phyloP scores from a whole-genome alignment of 2,329 filamentous ascomycete genomes.

The Trichoderma harzianum region DNA sequence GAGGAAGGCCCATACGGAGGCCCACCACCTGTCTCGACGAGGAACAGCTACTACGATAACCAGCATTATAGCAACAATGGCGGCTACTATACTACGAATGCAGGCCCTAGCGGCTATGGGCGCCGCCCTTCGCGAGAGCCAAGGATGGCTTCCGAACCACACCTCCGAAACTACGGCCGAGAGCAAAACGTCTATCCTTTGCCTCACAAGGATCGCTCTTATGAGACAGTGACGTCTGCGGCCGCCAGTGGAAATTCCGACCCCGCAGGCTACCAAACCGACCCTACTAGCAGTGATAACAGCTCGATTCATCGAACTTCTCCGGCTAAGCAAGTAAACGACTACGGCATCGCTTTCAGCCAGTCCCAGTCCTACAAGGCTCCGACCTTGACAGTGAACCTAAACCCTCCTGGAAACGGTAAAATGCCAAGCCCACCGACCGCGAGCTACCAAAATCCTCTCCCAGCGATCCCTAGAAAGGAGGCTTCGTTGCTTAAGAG shows the following conservation, averaged over 20 bases:
- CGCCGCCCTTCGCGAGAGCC: slow-evolving; percentile 26
- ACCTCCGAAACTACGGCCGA: slow-evolving; percentile 38
- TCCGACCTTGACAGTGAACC: slow-evolving; percentile 36
- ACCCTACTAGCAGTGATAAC: slow-evolving; percentile 84
- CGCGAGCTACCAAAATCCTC: slow-evolving; percentile 21
- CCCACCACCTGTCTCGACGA: slow-evolving; percentile 34
- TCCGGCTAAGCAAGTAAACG: slow-evolving; percentile 53
- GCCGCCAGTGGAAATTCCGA: slow-evolving; percentile 73
- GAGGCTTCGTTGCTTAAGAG: slow-evolving; percentile 30
- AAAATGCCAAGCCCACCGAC: slow-evolving; percentile 27
- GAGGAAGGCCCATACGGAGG: slow-evolving; percentile 42
- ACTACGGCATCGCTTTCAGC: slow-evolving; percentile 61
- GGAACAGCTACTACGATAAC: slow-evolving; percentile 44
- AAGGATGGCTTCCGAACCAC: slow-evolving; percentile 47
- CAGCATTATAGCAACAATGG: slow-evolving; percentile 15
- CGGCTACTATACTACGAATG: slow-evolving; percentile 34
- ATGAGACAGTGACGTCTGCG: slow-evolving; percentile 81
- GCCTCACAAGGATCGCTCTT: slow-evolving; percentile 70
- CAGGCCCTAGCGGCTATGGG: slow-evolving; percentile 23
- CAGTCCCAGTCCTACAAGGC: slow-evolving; percentile 43
- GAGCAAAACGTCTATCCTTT: slow-evolving; percentile 48
- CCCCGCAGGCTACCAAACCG: slow-evolving; percentile 74
- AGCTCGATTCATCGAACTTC: slow-evolving; percentile 79
- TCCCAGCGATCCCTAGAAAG: slow-evolving; percentile 29
- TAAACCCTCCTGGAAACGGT: slow-evolving; percentile 24